Evolutionary conservation across 345 rosid species (phyloP).

Genomic region (Sonneratia alba): DNA sequence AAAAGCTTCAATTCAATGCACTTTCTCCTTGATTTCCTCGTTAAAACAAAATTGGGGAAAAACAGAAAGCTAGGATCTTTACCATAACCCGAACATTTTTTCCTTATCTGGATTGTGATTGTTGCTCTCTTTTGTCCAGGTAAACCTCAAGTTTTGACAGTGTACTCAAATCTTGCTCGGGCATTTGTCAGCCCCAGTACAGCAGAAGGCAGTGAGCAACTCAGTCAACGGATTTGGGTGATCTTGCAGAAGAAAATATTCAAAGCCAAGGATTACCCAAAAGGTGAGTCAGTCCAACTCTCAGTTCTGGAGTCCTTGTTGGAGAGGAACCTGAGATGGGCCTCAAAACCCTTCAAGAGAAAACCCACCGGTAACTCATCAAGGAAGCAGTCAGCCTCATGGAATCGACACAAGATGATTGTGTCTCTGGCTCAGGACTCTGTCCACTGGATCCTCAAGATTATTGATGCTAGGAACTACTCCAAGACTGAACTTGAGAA

Average conservation of each 20-base stretch:
- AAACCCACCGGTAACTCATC: conserved; percentile 48
- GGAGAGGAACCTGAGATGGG: conserved; percentile 72
- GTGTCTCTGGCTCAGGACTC: conserved; percentile 66
- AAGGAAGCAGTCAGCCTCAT: conserved; percentile 62
- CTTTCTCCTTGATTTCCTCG: background rate
- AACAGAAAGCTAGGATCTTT: background rate
- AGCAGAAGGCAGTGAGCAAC: conserved; percentile 75
- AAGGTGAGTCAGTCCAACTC: conserved; percentile 39
- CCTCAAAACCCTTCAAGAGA: conserved; percentile 82
- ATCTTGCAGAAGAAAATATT: conserved; percentile 81
- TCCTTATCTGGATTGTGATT: background rate
- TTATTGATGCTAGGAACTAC: conserved; percentile 54
- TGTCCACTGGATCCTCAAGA: conserved; percentile 66
- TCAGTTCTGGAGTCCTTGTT: conserved; percentile 51
- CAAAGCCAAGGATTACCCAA: conserved; percentile 69
- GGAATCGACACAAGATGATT: conserved; percentile 66
- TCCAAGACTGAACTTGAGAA: conserved; percentile 46
- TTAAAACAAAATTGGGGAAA: background rate
- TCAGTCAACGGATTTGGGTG: conserved; percentile 90
- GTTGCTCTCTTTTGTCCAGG: conserved; percentile 25
- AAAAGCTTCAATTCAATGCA: background rate
- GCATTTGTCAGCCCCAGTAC: conserved; percentile 67
- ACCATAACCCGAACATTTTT: background rate
- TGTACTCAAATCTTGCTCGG: conserved; percentile 70
- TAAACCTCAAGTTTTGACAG: conserved; percentile 68